A percentile compares a stretch with the other conserved stretches of the same genome.
Conservation (phyloP, 805 yeast genomes). For the Starmerella scarabaei region DNA sequence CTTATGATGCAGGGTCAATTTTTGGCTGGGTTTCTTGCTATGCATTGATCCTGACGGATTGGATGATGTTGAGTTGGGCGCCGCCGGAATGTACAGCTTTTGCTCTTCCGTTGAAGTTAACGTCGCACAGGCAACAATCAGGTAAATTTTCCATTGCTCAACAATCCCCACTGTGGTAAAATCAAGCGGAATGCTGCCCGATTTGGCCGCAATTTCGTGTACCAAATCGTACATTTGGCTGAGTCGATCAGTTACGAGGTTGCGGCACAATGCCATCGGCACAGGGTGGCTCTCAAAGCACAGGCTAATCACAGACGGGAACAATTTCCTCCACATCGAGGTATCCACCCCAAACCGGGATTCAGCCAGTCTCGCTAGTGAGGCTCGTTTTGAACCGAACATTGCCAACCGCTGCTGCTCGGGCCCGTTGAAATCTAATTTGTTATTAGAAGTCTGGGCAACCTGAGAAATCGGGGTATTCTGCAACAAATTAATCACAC, state of each 20-base stretch:
- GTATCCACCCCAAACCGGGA: constrained; percentile 91
- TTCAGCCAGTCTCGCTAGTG: constrained; percentile 68
- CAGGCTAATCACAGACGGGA: constrained; percentile 58
- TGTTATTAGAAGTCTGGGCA: constrained; percentile 38
- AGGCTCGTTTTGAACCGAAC: constrained; percentile 44
- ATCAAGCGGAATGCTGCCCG: constrained; percentile 20
- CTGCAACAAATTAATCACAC: constrained; percentile 58
- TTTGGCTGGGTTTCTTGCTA: constrained; percentile 64
- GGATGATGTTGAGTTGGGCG: constrained; percentile 2
- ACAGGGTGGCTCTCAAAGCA: constrained; percentile 77
- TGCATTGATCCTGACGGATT: constrained; percentile 28
- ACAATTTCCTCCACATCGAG: constrained; percentile 87
- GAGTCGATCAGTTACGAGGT: constrained; percentile 75
- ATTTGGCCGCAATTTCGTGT: constrained; percentile 21
- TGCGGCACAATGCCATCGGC: constrained; percentile 84
- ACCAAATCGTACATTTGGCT: constrained; percentile 52
- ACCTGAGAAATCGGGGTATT: constrained; percentile 53
- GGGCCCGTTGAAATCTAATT: constrained; percentile 43
- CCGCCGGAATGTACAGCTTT: constrained; percentile 48
- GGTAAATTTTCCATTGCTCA: constrained; percentile 78
- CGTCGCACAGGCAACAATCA: constrained; percentile 85
- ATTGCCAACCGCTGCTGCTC: constrained; percentile 63
- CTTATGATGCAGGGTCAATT: constrained; percentile 74
- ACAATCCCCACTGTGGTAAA: constrained; percentile 33
- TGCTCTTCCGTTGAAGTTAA: constrained; percentile 83